Percentiles rank a stretch among this genome's conserved stretches.
Conservation (phyloP, 192 early-diverging fungal genomes). For the Funneliformis geosporum region DNA sequence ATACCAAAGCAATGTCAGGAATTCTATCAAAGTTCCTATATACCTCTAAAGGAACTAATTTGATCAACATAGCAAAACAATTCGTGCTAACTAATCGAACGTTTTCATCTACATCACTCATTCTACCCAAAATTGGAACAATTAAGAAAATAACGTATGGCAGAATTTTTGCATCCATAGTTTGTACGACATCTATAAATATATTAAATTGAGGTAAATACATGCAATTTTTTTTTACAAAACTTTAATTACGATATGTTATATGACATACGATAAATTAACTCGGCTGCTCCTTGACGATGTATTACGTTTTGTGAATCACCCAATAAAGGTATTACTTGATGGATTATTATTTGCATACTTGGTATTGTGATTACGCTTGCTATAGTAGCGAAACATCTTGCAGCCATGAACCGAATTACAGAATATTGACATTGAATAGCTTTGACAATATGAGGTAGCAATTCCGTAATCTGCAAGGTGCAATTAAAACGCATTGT, state of each 20-base stretch:
- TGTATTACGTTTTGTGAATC: conserved; percentile 65
- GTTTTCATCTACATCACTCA: conserved; percentile 92
- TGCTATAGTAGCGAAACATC: conserved; percentile 74
- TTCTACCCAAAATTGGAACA: conserved; percentile 92
- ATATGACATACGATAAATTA: conserved; percentile 34
- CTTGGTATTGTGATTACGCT: conserved; percentile 64
- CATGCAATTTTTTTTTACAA: background rate
- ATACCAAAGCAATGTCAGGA: background rate
- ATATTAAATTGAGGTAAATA: background rate
- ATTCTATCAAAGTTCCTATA: background rate
- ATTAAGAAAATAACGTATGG: conserved; percentile 98
- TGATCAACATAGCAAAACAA: conserved; percentile 94
- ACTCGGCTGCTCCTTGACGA: conserved; percentile 89
- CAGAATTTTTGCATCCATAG: conserved; percentile 77
- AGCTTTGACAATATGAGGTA: conserved; percentile 66
- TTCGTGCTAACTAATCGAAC: conserved; percentile 90
- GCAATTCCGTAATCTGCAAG: conserved; percentile 51
- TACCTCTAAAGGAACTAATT: conserved; percentile 90
- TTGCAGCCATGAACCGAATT: conserved; percentile 77
- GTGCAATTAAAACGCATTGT: conserved; percentile 14
- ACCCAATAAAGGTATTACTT: conserved; percentile 75
- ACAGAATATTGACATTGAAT: conserved; percentile 70
- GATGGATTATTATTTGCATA: conserved; percentile 81
- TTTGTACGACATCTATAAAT: conserved; percentile 77
- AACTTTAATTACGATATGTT: background rate